A percentile compares a stretch with the other conserved stretches of the same genome.
These are phyloP conservation scores for Candolleomyces efflorescens DNA, from an alignment of 768 basidiomycete genomes.

Conservation along the genomic window DNA sequence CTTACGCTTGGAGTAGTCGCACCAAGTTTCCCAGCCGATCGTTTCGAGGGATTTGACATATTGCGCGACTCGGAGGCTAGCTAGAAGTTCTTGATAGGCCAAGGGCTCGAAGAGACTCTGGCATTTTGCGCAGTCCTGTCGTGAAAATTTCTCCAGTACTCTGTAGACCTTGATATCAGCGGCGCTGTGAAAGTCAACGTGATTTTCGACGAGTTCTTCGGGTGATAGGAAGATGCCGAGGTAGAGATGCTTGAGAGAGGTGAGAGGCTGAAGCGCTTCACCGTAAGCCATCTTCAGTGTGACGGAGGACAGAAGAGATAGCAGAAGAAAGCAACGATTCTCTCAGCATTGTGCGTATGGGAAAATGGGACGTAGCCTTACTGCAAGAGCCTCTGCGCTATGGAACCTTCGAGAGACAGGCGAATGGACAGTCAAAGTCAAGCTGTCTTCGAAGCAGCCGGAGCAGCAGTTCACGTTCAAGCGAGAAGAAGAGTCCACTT, in stretches of 20 bases:
- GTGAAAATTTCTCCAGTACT: conserved; percentile 2
- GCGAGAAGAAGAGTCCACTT: conserved; percentile 57
- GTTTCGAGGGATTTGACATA: conserved; percentile 39
- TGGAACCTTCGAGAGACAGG: conserved; percentile 52
- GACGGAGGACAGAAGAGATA: neutral
- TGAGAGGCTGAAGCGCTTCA: neutral
- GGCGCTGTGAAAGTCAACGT: conserved; percentile 39
- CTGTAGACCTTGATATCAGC: conserved; percentile 23
- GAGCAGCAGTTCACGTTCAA: conserved; percentile 58
- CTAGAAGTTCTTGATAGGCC: conserved; percentile 40
- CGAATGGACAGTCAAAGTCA: conserved; percentile 52
- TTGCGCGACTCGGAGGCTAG: conserved; percentile 40
- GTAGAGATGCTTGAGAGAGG: neutral
- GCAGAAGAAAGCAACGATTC: neutral
- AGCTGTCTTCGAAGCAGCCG: conserved; percentile 60
- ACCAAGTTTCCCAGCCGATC: conserved; percentile 53
- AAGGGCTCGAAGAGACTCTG: neutral
- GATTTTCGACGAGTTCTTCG: conserved; percentile 17
- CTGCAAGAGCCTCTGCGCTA: conserved; percentile 43
- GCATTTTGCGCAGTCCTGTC: neutral
- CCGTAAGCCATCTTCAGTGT: neutral
- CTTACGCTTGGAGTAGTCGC: conserved; percentile 12
- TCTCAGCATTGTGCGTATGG: no score
- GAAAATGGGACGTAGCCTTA: conserved; percentile 18
- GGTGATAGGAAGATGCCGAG: conserved; percentile 7